Evolutionary conservation across 2,329 filamentous ascomycete genomes (phyloP).

Genomic region (Microsporum audouinii): DNA sequence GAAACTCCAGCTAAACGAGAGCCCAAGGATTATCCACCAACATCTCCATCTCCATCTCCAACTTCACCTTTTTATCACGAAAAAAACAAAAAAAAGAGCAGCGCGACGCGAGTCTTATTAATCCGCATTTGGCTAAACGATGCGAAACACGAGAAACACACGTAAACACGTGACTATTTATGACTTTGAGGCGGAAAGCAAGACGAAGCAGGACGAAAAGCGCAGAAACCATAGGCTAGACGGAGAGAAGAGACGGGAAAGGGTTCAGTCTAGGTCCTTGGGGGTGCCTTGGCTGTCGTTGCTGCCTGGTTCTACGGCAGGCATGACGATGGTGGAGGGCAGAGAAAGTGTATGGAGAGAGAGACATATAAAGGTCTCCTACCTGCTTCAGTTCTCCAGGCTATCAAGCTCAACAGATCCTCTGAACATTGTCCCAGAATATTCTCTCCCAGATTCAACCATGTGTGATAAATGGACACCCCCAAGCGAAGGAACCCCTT

Average conservation of each 20-base stretch:
- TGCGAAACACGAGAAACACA: not conserved
- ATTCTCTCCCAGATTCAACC: not conserved
- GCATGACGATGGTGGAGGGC: not conserved
- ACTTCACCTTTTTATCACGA: not conserved
- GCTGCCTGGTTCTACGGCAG: not conserved
- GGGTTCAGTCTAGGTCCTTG: not conserved
- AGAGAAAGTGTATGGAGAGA: not conserved
- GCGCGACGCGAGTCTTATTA: not conserved
- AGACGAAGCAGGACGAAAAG: not conserved
- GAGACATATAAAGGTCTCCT: not conserved
- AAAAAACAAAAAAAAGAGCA: not conserved
- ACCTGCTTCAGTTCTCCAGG: not conserved
- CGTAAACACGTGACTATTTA: not conserved
- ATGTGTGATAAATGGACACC: conserved; percentile 4
- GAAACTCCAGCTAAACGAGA: not conserved
- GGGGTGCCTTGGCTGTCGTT: not conserved
- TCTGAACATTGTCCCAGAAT: not conserved
- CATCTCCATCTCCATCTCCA: not conserved
- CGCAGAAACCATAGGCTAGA: not conserved
- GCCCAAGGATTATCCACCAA: not conserved
- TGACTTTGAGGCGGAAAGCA: not conserved
- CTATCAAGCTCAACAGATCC: not conserved
- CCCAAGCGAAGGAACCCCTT: conserved; percentile 1
- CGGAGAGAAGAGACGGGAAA: not conserved
- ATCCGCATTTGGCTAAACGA: not conserved